These are phyloP conservation scores for Marasmius oreades DNA, from an alignment of 1,284 basidiomycete genomes.

Conservation along the genomic window DNA sequence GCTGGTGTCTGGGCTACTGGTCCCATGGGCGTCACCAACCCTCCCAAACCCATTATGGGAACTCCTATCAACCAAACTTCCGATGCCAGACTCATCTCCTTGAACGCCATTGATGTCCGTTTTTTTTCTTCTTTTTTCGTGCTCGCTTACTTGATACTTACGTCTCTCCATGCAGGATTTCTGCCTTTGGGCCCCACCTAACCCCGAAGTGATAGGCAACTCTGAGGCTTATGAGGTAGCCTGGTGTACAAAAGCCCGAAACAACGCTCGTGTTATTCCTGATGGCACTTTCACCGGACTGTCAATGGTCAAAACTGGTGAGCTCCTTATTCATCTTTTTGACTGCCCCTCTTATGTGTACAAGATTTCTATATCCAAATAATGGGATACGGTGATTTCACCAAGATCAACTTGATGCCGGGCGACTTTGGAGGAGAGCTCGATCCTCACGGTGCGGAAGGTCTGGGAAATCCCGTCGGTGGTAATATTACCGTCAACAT, in stretches of 20 bases:
- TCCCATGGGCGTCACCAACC: slow-evolving; percentile 36
- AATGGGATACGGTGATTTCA: slow-evolving; percentile 38
- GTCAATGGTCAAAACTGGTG: slow-evolving; percentile 49
- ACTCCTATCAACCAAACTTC: slow-evolving; percentile 39
- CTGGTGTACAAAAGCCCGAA: slow-evolving; percentile 64
- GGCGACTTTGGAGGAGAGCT: slow-evolving; percentile 49
- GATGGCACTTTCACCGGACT: slow-evolving; percentile 53
- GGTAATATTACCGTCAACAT: slow-evolving; percentile 28
- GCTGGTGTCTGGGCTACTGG: slow-evolving; percentile 38
- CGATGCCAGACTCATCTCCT: slow-evolving; percentile 30
- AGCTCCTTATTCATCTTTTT: neutral
- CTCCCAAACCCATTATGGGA: slow-evolving; percentile 32
- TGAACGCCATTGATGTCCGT: slow-evolving; percentile 37
- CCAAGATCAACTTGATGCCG: slow-evolving; percentile 30
- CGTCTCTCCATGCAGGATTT: slow-evolving; percentile 28
- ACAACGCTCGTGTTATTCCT: slow-evolving; percentile 59
- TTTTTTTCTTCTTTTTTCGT: neutral
- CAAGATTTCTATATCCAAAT: slow-evolving; percentile 39
- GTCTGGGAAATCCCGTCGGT: slow-evolving; percentile 49
- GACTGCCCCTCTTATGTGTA: slow-evolving; percentile 1
- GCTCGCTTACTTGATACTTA: neutral
- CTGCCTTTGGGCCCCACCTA: slow-evolving; percentile 38
- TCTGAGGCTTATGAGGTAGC: slow-evolving; percentile 57
- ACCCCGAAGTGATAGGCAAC: slow-evolving; percentile 26
- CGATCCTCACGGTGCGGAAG: slow-evolving; percentile 61